Evolutionary conservation across 306 rosid genomes (phyloP).

Genomic region (Potentilla sterilis): DNA sequence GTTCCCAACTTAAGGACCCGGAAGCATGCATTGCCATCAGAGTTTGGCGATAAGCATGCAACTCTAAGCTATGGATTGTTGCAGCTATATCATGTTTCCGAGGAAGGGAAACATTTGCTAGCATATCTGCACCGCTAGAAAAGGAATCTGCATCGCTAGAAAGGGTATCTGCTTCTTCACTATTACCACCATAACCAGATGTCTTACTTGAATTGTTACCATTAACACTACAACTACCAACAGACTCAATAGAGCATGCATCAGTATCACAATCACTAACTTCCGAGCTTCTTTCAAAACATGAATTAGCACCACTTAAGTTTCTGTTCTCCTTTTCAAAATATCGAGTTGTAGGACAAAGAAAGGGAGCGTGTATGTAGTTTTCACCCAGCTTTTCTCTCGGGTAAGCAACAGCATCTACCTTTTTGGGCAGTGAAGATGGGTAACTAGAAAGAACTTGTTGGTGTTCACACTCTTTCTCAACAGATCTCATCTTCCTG

Average conservation of each 20-base stretch:
- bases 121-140: slow-evolving; percentile 39
- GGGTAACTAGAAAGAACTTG: slow-evolving; percentile 26
- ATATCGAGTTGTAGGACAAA: slow-evolving; percentile 33
- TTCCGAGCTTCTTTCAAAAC: slow-evolving; percentile 48
- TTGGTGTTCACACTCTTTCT: slow-evolving; percentile 35
- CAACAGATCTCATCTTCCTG: slow-evolving; percentile 49
- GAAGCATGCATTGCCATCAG: slow-evolving; percentile 69
- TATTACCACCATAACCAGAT: slow-evolving; percentile 39
- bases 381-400: slow-evolving; percentile 58
- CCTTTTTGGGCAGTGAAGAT: slow-evolving; percentile 49
- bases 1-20: slow-evolving; percentile 92
- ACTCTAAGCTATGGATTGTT: slow-evolving; percentile 69
- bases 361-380: slow-evolving; percentile 47
- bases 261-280: slow-evolving; percentile 47
- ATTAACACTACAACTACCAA: slow-evolving; percentile 80
- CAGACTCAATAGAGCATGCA: slow-evolving; percentile 47
- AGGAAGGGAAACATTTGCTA: slow-evolving; percentile 35
- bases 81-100: slow-evolving; percentile 40
- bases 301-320: slow-evolving; percentile 31
- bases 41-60: slow-evolving; percentile 61
- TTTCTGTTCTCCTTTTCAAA: slow-evolving; percentile 37
- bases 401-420: slow-evolving; percentile 72
- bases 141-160: slow-evolving; percentile 65
- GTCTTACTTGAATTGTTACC: slow-evolving; percentile 38
- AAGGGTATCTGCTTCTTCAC: slow-evolving; percentile 47